phyloP scores from a whole-genome alignment of 805 yeast species.

The Candida ascalaphidarum region DNA sequence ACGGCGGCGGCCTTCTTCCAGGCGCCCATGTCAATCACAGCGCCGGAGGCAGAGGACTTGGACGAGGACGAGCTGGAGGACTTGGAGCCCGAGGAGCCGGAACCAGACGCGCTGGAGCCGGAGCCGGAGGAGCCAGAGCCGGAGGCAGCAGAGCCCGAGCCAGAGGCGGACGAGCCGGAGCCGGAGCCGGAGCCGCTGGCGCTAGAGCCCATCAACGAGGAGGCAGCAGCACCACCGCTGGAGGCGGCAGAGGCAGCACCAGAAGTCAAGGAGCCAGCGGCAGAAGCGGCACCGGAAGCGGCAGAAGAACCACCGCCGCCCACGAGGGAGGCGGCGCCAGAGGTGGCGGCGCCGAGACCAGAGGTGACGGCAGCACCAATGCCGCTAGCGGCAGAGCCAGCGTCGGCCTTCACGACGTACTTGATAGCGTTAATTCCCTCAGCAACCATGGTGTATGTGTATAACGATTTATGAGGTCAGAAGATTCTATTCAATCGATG shows the following conservation, averaged over 20 bases:
- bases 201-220: constrained; percentile 1
- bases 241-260: constrained; percentile 3
- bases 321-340: constrained; percentile 5
- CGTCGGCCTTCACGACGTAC: constrained; percentile 12
- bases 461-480: too few species aligned
- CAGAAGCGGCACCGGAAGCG: constrained; percentile 8
- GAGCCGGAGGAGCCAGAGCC: constrained; percentile 3
- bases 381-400: constrained; percentile 3
- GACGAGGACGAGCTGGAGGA: constrained; percentile 5
- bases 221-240: constrained; percentile 3
- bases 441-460: too few species aligned
- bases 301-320: constrained; percentile 5
- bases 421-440: constrained; percentile 23
- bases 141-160: constrained; percentile 1
- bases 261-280: constrained; percentile 3
- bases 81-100: constrained; percentile 4
- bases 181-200: constrained; percentile 4
- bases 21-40: constrained; percentile 12
- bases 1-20: constrained; percentile 32
- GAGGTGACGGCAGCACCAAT: constrained; percentile 4
- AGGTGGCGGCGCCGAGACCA: constrained; percentile 1
- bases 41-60: constrained; percentile 5
- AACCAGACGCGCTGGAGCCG: constrained; percentile 6
- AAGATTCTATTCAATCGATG: too few species aligned
- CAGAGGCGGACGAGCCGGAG: constrained; percentile 3